A percentile compares a stretch with the other conserved stretches of the same genome.
Evolutionary conservation across 768 basidiomycete species (phyloP).

Genomic region (Roridomyces roridus): DNA sequence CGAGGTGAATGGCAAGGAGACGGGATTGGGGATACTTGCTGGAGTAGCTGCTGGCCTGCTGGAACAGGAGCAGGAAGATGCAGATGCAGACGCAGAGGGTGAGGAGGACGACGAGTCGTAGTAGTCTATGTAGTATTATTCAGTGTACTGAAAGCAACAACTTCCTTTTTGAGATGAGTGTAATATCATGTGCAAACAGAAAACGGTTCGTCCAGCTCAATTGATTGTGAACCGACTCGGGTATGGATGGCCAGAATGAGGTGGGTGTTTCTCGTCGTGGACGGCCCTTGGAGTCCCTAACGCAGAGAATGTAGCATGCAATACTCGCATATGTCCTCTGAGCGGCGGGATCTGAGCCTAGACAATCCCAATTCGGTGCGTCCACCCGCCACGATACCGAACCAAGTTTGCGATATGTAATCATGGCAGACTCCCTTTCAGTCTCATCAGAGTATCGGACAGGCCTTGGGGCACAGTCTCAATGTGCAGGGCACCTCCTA

Average conservation of each 20-base stretch:
- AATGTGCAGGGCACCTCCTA: slow-evolving; percentile 26
- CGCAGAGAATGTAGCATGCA: slow-evolving; percentile 65
- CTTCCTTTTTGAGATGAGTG: background rate
- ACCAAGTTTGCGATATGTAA: slow-evolving; percentile 31
- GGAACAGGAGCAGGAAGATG: slow-evolving; percentile 31
- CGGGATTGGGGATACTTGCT: slow-evolving; percentile 29
- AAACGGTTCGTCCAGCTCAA: too few relatives aligned
- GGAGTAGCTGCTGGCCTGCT: slow-evolving; percentile 17
- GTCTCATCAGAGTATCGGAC: slow-evolving; percentile 64
- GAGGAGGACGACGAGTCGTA: slow-evolving; percentile 39
- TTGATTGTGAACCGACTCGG: slow-evolving; percentile 5
- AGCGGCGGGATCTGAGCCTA: slow-evolving; percentile 60
- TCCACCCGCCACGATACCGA: slow-evolving; percentile 14
- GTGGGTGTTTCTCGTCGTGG: slow-evolving; percentile 2
- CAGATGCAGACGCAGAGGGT: slow-evolving; percentile 38
- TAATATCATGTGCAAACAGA: background rate
- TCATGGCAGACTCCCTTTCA: slow-evolving; percentile 54
- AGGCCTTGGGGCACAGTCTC: slow-evolving; percentile 57
- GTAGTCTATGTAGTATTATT: slow-evolving; percentile 6
- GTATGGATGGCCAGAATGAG: slow-evolving; percentile 23
- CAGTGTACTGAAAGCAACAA: background rate
- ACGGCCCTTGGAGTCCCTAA: slow-evolving; percentile 23
- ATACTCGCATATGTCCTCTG: slow-evolving; percentile 62
- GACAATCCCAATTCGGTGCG: slow-evolving; percentile 68
- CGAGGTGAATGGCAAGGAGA: slow-evolving; percentile 38